Base-by-base conservation (phyloP, 495 filamentous ascomycete genomes). In the Friedmanniomyces simplex region DNA sequence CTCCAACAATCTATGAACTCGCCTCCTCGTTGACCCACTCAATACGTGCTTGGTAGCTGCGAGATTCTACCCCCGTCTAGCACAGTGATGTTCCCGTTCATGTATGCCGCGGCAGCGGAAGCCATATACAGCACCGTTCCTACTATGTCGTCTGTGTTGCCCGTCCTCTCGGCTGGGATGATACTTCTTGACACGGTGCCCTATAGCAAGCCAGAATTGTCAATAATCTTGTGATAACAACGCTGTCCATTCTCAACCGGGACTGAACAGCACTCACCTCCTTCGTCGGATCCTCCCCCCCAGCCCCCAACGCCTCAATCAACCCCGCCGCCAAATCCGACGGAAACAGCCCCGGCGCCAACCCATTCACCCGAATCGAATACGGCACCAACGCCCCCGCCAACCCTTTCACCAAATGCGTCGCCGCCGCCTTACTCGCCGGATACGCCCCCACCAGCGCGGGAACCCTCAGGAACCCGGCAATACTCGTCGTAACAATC, bases 361-460 rank as follows among this genome's bases (percentile, higher is more conserved):
- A 21, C 3, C 24, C 63, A 37, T 67, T 67, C 13, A 62, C 59
- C 6, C 65, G 52, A 30, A 74, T 70, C 13, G 65, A 63, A 59
- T 67, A 72, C 52, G 64, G 63, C 14, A 62, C 63, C 22, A 74
- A 53, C 20, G 66, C 25, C 0, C 60, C 62, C 12, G 65, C 54
- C 20, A 74, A 47, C 20, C 62, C 64, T 63, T 74, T 74, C 50
- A 66, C 58, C 26, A 74, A 18, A 47, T 69, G 68, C 41, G 58
- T 60, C 6, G 69, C 66, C 24, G 54, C 71, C 71, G 26, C 74
- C 73, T 32, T 72, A 66, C 46, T 81, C 68, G 56, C 52, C 12
- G 51, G 45, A 32, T 63, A 63, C 18, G 56, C 50, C 5, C 56
- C 51, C 11, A 63, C 18, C 14, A 25, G 32, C 7, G 57, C 60